These are phyloP conservation scores for Anacardium occidentale DNA, from an alignment of 345 rosid species.

Conservation along the genomic window DNA sequence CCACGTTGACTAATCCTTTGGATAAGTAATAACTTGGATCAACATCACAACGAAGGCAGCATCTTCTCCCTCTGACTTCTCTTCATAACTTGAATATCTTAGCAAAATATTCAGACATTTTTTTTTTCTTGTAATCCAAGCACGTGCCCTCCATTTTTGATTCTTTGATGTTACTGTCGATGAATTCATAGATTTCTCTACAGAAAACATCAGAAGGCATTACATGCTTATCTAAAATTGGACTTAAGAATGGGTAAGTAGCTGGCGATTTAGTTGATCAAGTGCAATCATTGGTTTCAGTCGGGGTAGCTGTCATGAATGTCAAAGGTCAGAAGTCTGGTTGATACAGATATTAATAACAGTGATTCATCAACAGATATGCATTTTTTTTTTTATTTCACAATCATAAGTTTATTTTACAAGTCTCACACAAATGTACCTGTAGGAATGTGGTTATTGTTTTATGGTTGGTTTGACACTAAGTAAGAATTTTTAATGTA, in stretches of 20 bases:
- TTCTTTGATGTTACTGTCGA: neutral
- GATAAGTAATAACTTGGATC: neutral
- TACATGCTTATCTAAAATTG: too few relatives aligned
- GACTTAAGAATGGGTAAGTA: too few relatives aligned
- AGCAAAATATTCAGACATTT: neutral
- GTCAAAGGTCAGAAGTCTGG: neutral
- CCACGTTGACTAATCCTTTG: neutral
- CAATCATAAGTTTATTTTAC: neutral
- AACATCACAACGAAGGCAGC: neutral
- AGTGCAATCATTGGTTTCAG: neutral
- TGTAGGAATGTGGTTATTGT: neutral
- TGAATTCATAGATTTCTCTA: neutral
- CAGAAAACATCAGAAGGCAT: neutral
- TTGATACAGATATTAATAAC: neutral
- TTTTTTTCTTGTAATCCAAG: neutral
- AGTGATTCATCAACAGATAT: conserved; percentile 5
- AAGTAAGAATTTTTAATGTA: too few relatives aligned
- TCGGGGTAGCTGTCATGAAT: conserved; percentile 6
- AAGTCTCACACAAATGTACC: neutral
- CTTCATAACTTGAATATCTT: conserved; percentile 16
- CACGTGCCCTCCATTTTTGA: conserved; percentile 19
- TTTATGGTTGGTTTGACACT: too few relatives aligned
- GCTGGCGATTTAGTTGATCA: neutral
- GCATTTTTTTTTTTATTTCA: neutral
- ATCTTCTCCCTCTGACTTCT: conserved; percentile 3